Conservation (phyloP, 805 yeast species). For the Metschnikowia colocasiae region DNA sequence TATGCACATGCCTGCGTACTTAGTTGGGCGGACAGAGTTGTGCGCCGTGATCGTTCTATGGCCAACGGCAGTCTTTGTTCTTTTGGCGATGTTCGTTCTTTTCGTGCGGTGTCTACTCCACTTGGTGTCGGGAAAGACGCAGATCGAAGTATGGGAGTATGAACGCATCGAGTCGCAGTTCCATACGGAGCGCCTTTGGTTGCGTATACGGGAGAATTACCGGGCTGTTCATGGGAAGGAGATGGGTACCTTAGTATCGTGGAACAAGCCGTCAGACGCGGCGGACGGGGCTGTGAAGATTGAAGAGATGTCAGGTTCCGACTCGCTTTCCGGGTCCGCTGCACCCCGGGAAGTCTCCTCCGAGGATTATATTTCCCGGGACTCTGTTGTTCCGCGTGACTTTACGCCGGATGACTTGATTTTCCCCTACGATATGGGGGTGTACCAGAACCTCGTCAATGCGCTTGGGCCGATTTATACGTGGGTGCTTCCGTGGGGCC, state of each 20-base stretch:
- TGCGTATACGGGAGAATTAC: slow-evolving; percentile 44
- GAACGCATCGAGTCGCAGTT: slow-evolving; percentile 74
- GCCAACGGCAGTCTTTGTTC: slow-evolving; percentile 57
- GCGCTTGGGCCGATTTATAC: slow-evolving; percentile 59
- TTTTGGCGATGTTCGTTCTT: slow-evolving; percentile 56
- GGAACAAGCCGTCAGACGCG: slow-evolving; percentile 27
- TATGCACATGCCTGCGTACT: slow-evolving; percentile 53
- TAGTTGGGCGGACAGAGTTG: slow-evolving; percentile 51
- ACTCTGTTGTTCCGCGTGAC: slow-evolving; percentile 27
- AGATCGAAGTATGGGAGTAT: slow-evolving; percentile 88
- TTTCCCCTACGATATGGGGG: slow-evolving; percentile 81
- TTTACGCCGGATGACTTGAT: slow-evolving; percentile 61
- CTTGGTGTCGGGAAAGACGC: slow-evolving; percentile 69
- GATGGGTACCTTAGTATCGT: slow-evolving; percentile 46
- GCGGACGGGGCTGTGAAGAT: background rate
- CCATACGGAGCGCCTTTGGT: slow-evolving; percentile 53
- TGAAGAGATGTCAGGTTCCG: too few species aligned
- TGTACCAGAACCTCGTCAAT: slow-evolving; percentile 48
- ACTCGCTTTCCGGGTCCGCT: too few species aligned
- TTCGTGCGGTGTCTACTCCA: slow-evolving; percentile 58
- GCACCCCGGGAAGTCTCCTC: too few species aligned
- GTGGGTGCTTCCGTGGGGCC: slow-evolving; percentile 74
- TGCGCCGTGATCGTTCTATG: slow-evolving; percentile 50
- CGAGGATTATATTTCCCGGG: background rate
- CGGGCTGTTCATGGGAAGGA: slow-evolving; percentile 34